phyloP scores from a whole-genome alignment of 805 yeast genomes.

The Pichia manshurica region DNA sequence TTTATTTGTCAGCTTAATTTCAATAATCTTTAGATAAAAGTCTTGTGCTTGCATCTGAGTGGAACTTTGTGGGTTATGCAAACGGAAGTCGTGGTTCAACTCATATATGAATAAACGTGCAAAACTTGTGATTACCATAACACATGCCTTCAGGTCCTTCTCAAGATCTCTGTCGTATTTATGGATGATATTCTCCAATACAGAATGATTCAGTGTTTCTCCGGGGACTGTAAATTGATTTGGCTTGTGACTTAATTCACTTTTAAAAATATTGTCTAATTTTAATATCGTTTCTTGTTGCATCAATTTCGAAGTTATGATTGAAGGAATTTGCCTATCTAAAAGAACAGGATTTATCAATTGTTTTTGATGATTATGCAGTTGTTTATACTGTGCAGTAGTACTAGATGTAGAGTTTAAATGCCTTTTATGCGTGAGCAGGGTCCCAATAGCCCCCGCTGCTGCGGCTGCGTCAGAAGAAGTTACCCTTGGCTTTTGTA shows the following conservation, averaged over 20 bases:
- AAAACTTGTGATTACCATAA: slow-evolving; percentile 31
- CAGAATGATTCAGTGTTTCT: slow-evolving; percentile 28
- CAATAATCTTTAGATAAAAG: slow-evolving; percentile 30
- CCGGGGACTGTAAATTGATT: slow-evolving; percentile 26
- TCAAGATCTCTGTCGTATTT: slow-evolving; percentile 27
- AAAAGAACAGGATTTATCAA: slow-evolving; percentile 30
- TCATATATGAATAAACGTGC: slow-evolving; percentile 34
- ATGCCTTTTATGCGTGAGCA: slow-evolving; percentile 27
- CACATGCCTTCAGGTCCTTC: slow-evolving; percentile 29
- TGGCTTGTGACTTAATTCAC: slow-evolving; percentile 29
- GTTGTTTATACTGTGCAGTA: slow-evolving; percentile 5
- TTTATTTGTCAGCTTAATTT: slow-evolving; percentile 42
- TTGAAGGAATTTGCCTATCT: slow-evolving; percentile 29
- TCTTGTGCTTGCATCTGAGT: slow-evolving; percentile 39
- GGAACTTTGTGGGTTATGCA: slow-evolving; percentile 29
- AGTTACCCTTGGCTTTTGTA: slow-evolving; percentile 26
- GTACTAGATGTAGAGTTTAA: slow-evolving; percentile 3
- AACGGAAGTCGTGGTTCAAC: slow-evolving; percentile 27
- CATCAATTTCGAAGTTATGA: slow-evolving; percentile 25
- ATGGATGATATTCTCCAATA: slow-evolving; percentile 27
- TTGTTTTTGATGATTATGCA: slow-evolving; percentile 25
- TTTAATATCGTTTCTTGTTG: slow-evolving; percentile 30
- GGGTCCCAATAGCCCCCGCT: slow-evolving; percentile 32
- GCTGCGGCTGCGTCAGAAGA: slow-evolving; percentile 31
- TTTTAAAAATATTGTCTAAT: slow-evolving; percentile 29